phyloP scores from a whole-genome alignment of 164 flowering plant genomes.

The Vitis cinerea region DNA sequence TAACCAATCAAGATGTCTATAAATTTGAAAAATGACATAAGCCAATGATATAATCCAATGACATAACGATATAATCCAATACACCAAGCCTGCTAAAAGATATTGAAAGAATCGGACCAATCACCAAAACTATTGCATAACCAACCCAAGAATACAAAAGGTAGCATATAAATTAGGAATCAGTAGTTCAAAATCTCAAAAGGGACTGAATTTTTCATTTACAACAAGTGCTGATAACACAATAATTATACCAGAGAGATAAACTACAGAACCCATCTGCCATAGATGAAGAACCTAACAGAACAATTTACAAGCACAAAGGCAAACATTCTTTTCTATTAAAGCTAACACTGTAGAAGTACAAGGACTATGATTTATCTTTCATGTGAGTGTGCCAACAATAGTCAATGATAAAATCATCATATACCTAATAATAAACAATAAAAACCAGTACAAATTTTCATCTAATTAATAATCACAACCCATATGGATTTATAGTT shows the following conservation, averaged over 20 bases:
- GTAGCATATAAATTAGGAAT: too few species aligned
- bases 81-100: neutral
- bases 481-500: neutral
- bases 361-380: neutral
- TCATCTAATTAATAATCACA: neutral
- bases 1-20: neutral
- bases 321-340: neutral
- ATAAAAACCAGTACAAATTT: neutral
- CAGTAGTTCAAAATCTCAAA: too few species aligned
- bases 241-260: neutral
- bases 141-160: too few species aligned
- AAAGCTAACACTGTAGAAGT: neutral
- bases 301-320: neutral
- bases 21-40: neutral
- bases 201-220: neutral
- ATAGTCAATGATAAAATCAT: neutral
- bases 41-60: neutral
- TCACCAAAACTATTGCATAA: too few species aligned
- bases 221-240: neutral
- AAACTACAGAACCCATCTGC: neutral
- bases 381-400: neutral
- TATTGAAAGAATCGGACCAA: too few species aligned
- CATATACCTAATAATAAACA: neutral
- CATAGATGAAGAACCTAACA: neutral
- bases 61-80: neutral